A percentile compares a stretch with the other conserved stretches of the same genome.
phyloP scores from a whole-genome alignment of 768 basidiomycete species.

The Kwoniella bestiolae region DNA sequence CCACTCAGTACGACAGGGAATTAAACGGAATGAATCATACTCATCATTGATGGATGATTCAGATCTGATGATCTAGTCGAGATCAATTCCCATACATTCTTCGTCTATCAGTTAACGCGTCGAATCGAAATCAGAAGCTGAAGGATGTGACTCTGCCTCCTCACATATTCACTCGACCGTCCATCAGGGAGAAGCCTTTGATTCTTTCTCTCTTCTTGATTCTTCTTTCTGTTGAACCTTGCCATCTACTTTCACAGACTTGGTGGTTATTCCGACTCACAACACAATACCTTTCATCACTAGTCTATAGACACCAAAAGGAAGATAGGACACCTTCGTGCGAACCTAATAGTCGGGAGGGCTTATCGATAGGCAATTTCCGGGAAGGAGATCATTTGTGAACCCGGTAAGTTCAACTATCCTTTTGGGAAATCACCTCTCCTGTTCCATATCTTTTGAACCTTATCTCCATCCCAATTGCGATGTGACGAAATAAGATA shows the following conservation, averaged over 20 bases:
- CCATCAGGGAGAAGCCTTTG: not conserved
- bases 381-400: not conserved
- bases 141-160: not conserved
- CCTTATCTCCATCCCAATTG: not conserved
- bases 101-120: too few species aligned
- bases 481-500: too few species aligned
- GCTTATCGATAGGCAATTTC: not conserved
- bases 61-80: not conserved
- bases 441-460: not conserved
- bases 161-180: not conserved
- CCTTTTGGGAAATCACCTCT: too few species aligned
- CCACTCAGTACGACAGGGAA: too few species aligned
- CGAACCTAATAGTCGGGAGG: not conserved
- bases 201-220: not conserved
- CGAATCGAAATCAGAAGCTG: not conserved
- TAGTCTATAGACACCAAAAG: not conserved
- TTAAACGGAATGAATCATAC: not conserved
- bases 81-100: not conserved
- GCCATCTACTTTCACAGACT: not conserved
- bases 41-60: too few species aligned
- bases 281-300: not conserved
- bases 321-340: not conserved
- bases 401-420: conserved; percentile 7
- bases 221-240: not conserved
- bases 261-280: not conserved